Percentiles rank a stretch among this genome's conserved stretches.
These are phyloP conservation scores for Cystobasidium ongulense DNA, from an alignment of 768 basidiomycete species.

Conservation along the genomic window DNA sequence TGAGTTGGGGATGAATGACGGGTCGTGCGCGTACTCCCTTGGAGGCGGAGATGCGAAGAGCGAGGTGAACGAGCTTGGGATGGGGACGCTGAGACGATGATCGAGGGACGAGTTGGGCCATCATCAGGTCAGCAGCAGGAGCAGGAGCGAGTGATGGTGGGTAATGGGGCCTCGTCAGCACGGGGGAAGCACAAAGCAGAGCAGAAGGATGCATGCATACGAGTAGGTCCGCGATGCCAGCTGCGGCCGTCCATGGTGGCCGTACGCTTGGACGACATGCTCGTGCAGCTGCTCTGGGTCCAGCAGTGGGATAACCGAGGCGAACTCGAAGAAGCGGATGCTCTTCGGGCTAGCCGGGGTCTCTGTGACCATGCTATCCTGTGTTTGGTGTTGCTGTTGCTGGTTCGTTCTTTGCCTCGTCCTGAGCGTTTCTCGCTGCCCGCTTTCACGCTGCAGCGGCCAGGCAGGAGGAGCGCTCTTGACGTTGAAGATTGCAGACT, in stretches of 20 bases:
- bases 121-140: neutral
- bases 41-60: slow-evolving; percentile 5
- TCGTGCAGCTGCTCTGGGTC: slow-evolving; percentile 5
- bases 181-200: neutral
- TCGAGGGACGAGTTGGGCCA: no score
- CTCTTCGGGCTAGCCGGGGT: neutral
- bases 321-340: slow-evolving; percentile 21
- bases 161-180: neutral
- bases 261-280: neutral
- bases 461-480: no score
- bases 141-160: neutral
- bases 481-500: no score
- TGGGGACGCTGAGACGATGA: neutral
- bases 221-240: slow-evolving; percentile 21
- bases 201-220: neutral
- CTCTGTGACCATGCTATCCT: neutral
- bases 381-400: neutral
- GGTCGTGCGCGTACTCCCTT: slow-evolving; percentile 4
- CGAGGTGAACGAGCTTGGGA: slow-evolving; percentile 9
- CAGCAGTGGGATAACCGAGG: slow-evolving; percentile 1
- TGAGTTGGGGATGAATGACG: slow-evolving; percentile 9
- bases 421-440: no score
- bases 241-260: neutral
- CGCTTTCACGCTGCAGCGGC: no score
- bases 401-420: no score